Evolutionary conservation across 1,139 yeast genomes (phyloP), one percentile per base, ranked within the genome.

Genomic region (Suhomyces chickasaworum): DNA sequence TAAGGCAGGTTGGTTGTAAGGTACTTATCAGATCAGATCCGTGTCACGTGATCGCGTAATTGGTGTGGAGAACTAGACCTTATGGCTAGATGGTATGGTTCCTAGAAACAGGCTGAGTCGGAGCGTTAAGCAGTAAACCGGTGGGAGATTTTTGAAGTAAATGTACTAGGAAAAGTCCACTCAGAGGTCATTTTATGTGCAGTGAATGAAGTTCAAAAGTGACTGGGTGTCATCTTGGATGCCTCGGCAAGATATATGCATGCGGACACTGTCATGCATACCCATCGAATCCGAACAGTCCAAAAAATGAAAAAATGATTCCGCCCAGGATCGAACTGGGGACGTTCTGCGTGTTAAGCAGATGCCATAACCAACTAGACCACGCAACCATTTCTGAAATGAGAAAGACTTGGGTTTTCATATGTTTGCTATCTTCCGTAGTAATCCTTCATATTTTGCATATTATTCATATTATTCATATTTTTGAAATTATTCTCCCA

Each of bases 291-390:
- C 17, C n/a, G n/a, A n/a, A n/a, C n/a, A n/a, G n/a, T n/a, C n/a
- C n/a, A n/a, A n/a, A n/a, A 29, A 8, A 9, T n/a, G 16, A 72
- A 74, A 74, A 58, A 59, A 51, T 84, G 90, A 89, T 84, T 89
- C 83, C 81, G 82, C 89, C 90, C 90, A 89, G 91, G 84, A 83
- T 85, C 91, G 91, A 86, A 85, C 91, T 88, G 97, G 96, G 96
- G 96, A 89, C 96, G 91, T 88, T 86, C 91, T 86, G 96, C 96
- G 96, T 89, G 96, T 89, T 88, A 89, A 87, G 96, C 96, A 88
- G 91, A 86, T 86, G 96, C 95, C 96, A 88, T 89, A 81, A 89
- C 96, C 96, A 73, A 88, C 96, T 89, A 89, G 96, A 89, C 96
- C 96, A 89, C 89, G 68, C 60, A 71, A 71, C 76, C 76, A 51